Evolutionary conservation across 306 rosid genomes (phyloP).

Genomic region (Elaeagnus macrophylla): DNA sequence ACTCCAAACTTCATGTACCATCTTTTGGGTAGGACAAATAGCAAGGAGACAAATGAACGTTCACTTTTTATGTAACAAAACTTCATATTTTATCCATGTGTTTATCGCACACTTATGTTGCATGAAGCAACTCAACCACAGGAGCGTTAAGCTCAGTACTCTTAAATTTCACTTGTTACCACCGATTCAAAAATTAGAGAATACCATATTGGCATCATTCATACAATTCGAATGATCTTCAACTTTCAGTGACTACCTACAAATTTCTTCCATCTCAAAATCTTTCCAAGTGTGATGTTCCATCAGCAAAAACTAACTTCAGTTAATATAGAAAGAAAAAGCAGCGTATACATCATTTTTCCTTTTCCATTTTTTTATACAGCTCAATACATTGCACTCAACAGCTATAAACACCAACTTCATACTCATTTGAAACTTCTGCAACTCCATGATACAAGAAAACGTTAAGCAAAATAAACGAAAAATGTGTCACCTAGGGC

Average conservation of each 20-base stretch:
- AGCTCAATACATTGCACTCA: slow-evolving; percentile 43
- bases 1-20: too few species aligned
- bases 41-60: too few species aligned
- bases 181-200: too few species aligned
- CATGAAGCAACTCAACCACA: too few species aligned
- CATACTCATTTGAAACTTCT: slow-evolving; percentile 20
- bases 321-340: background rate
- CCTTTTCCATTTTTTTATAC: slow-evolving; percentile 34
- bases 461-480: slow-evolving; percentile 12
- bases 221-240: too few species aligned
- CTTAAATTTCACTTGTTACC: too few species aligned
- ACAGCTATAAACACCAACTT: slow-evolving; percentile 41
- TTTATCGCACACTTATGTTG: too few species aligned
- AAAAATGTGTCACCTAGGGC: slow-evolving; percentile 74
- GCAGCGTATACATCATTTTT: slow-evolving; percentile 42
- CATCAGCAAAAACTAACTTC: slow-evolving; percentile 5
- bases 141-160: too few species aligned
- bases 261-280: slow-evolving; percentile 22
- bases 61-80: too few species aligned
- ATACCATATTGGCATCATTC: too few species aligned
- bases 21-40: too few species aligned
- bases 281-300: slow-evolving; percentile 9
- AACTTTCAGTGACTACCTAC: background rate
- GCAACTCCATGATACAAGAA: slow-evolving; percentile 17
- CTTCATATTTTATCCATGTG: too few species aligned